Base-by-base conservation (phyloP, 306 rosid genomes). In the Prunus mira region DNA sequence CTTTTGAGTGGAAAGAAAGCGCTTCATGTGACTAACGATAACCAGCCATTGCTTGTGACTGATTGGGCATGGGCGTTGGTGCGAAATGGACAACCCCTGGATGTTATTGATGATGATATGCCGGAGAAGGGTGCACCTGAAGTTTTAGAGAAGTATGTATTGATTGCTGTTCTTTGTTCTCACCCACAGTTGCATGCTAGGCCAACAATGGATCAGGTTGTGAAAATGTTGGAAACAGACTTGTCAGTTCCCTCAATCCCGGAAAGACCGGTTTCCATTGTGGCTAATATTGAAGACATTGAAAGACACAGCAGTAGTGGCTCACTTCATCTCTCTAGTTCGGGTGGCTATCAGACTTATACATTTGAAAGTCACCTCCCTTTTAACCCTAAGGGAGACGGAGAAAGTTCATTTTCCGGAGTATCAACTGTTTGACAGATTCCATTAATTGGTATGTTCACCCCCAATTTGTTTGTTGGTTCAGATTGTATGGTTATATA, bases 151-250 rank as follows among this genome's bases (percentile, higher is more conserved):
- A 95, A 89, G 85, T 89, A 89, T 74, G 93, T 95, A 52, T 71
- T 95, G 75, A 81, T 95, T 79, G 93, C 97, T 41, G 90, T 95
- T 11, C 84, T 92, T 19, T 95, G 99, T 75, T 92, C 99, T 65
- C 99, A 92, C 82, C 99, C 99, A 3, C 97, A 92, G 85, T 58
- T 92, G 69, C 82, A 92, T 72, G 99, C 97, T 3, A 89, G 99
- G 87, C 99, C 99, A 52, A 86, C 99, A 17, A 95, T 95, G 99
- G 99, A 95, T 77, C 97, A 90, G 82, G 97, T 91, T 56, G 96
- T 92, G 49, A 95, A 90, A 84, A 92, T 95, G 97, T 78, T 95
- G 77, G 99, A 95, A 78, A 89, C 97, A 2, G 97, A 91, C 28
- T 69, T 88, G 57, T 78, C 87, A 3, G 87, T 95, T n/a, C 97